Base-by-base conservation (phyloP, 306 rosid genomes). In the Dryas alaskensis region DNA sequence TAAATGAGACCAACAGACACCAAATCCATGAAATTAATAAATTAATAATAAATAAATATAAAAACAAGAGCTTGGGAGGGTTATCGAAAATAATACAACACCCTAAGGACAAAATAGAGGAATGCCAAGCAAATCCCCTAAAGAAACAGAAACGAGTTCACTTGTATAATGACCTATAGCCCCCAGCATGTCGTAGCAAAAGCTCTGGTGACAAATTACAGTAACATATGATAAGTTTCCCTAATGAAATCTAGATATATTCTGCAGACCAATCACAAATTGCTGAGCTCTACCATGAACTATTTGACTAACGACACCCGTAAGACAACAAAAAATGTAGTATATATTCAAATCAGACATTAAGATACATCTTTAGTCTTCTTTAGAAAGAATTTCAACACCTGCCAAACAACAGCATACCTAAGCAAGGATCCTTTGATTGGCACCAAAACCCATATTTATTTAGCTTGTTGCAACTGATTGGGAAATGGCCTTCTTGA, bases 401-500 rank as follows among this genome's bases (percentile, higher is more conserved):
- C 75, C 75, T 73, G 76, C 59, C 70, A 54, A 75, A 79, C 73
- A 63, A 53, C 69, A 55, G 75, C 81, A 73, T 72, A 75, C 72
- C 81, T 67, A 39, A 76, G 73, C 77, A 81, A 74, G 78, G 51
- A 73, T 31, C 80, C 77, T 69, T 69, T 16, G 55, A 45, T 53
- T 69, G 74, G 73, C 65, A 10, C 74, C 68, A 25, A 66, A 57
- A 73, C 61, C 70, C 79, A 14, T 59, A 40, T 16, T 53, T 40
- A 22, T 58, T 67, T 88, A 92, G 82, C 76, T 89, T 76, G 92
- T 70, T 49, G 82, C 83, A 67, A 84, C 82, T 58, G 97, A 89
- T 76, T 92, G 86, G 52, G 97, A 88, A 54, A 82, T 83, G 39
- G 76, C 85, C 78, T 84, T 87, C 88, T 86, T 90, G 6, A 93